Evolutionary conservation across 257 asterid species (phyloP).

Genomic region (Solanum sitiens): DNA sequence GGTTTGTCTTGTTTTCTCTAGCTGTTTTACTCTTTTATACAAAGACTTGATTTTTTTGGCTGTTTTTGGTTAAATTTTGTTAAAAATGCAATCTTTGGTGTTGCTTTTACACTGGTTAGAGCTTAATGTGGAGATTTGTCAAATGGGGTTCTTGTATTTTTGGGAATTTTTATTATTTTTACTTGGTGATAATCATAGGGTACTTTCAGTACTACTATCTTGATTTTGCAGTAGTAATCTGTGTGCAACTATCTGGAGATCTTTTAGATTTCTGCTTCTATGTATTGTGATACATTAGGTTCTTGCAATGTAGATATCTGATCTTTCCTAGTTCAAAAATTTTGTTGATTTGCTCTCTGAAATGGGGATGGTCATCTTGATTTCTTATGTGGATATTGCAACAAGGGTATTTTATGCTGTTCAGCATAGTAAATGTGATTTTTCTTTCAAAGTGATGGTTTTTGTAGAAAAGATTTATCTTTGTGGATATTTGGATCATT

Average conservation of each 20-base stretch:
- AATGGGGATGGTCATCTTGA: not conserved
- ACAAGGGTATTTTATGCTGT: not conserved
- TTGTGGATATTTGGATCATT: not conserved
- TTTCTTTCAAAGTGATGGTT: not conserved
- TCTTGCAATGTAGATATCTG: not conserved
- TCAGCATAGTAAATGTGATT: not conserved
- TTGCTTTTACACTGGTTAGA: not conserved
- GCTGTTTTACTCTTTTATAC: not conserved
- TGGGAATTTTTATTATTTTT: not conserved
- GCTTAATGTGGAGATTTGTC: not conserved
- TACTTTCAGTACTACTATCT: not conserved
- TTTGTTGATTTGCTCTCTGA: not conserved
- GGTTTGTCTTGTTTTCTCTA: not conserved
- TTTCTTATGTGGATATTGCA: not conserved
- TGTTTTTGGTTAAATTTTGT: not conserved
- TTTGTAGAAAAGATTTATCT: not conserved
- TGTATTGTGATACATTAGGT: not conserved
- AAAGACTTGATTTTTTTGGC: not conserved
- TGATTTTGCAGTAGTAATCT: not conserved
- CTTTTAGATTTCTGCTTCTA: not conserved
- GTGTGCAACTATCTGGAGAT: not conserved
- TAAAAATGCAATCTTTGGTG: not conserved
- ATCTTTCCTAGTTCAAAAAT: not conserved
- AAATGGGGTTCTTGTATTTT: not conserved
- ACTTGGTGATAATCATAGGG: not conserved